A percentile compares a stretch with the other conserved stretches of the same genome.
These are phyloP conservation scores for Aspergillus indologenus DNA, from an alignment of 495 filamentous ascomycete species.

Conservation along the genomic window DNA sequence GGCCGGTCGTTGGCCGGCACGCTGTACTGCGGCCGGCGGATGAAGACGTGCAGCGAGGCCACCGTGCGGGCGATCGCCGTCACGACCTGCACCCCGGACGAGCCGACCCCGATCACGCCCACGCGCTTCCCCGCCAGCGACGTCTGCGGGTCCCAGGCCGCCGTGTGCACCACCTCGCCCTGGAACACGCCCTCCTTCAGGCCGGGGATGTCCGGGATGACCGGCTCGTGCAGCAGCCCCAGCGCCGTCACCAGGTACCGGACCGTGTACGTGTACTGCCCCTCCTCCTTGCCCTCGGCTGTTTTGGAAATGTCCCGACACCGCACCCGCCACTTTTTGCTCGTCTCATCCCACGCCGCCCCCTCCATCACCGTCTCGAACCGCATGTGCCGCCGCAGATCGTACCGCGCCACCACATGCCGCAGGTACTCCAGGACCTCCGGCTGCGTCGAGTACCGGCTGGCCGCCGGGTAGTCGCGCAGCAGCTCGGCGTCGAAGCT, in stretches of 20 bases:
- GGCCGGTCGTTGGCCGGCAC: conserved; percentile 42
- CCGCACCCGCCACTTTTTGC: conserved; percentile 12
- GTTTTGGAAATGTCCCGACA: conserved; percentile 5
- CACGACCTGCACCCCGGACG: conserved; percentile 43
- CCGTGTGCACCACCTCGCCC: conserved; percentile 26
- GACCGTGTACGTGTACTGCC: conserved; percentile 7
- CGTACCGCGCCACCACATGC: conserved; percentile 17
- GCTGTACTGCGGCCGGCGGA: conserved; percentile 46
- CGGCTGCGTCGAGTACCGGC: conserved; percentile 17
- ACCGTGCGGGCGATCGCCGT: conserved; percentile 27
- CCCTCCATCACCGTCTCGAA: conserved; percentile 19
- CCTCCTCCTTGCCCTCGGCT: too few species aligned
- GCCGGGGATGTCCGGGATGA: conserved; percentile 32
- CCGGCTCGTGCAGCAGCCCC: conserved; percentile 13
- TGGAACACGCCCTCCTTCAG: conserved; percentile 14
- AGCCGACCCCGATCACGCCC: conserved; percentile 46
- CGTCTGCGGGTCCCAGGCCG: conserved; percentile 20
- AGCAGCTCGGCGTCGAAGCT: conserved; percentile 26
- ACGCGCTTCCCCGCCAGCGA: conserved; percentile 40
- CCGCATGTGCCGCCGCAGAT: conserved; percentile 25
- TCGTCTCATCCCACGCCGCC: conserved; percentile 20
- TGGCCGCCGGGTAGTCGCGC: conserved; percentile 17
- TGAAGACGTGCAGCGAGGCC: conserved; percentile 39
- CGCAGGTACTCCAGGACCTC: conserved; percentile 27
- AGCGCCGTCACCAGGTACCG: conserved; percentile 20